Evolutionary conservation across 208 protist species (phyloP).

Genomic region (Trypanosoma conorhini): DNA sequence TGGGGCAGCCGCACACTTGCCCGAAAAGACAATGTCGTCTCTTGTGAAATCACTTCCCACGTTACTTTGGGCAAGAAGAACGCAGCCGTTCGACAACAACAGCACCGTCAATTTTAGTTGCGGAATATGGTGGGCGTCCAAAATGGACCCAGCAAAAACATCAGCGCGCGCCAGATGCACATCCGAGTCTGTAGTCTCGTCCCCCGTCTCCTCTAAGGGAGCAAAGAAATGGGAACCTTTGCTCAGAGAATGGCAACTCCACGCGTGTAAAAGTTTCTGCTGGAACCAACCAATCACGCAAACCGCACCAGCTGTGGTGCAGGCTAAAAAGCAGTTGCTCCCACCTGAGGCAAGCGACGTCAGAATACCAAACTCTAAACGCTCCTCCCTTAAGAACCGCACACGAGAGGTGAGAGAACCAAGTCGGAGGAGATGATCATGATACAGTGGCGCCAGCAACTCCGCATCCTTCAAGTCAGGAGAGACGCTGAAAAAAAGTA

Average conservation of each 20-base stretch:
- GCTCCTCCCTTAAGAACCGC: constrained; percentile 36
- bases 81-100: constrained; percentile 52
- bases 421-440: constrained; percentile 15
- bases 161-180: not conserved
- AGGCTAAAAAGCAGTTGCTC: constrained; percentile 55
- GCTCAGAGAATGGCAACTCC: constrained; percentile 33
- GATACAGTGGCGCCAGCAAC: not conserved
- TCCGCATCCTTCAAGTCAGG: constrained; percentile 18
- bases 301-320: constrained; percentile 61
- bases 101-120: constrained; percentile 44
- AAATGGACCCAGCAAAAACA: constrained; percentile 37
- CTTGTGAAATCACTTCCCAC: constrained; percentile 50
- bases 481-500: constrained; percentile 53
- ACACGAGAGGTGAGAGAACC: constrained; percentile 40
- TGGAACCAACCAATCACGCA: constrained; percentile 62
- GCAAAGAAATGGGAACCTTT: constrained; percentile 5
- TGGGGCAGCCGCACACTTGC: constrained; percentile 32
- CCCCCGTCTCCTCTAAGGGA: not conserved
- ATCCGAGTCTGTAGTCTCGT: not conserved
- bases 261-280: constrained; percentile 50
- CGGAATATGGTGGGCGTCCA: constrained; percentile 41
- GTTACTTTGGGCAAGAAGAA: constrained; percentile 46
- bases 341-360: constrained; percentile 39
- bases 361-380: constrained; percentile 45
- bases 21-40: constrained; percentile 40